Conservation (phyloP, 176 grass and related monocot genomes). For the Aegilops sharonensis region DNA sequence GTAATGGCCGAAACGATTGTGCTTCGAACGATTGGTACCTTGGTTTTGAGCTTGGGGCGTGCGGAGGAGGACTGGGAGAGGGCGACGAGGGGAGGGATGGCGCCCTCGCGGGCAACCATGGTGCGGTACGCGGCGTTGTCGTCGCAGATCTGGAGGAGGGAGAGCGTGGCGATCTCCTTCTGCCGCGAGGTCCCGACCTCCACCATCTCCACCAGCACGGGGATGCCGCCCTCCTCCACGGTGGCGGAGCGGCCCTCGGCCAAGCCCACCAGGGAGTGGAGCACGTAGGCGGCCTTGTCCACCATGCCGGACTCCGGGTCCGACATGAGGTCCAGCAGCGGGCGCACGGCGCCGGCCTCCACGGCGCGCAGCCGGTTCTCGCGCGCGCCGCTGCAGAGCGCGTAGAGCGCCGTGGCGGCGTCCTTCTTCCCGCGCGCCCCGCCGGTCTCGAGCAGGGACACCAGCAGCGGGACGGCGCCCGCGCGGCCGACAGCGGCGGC, state of each 20-base stretch:
- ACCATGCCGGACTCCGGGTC: slow-evolving; percentile 88
- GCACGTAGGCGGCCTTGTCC: slow-evolving; percentile 90
- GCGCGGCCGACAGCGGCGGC: slow-evolving; percentile 57
- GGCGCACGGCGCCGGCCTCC: slow-evolving; percentile 54
- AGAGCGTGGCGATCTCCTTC: slow-evolving; percentile 74
- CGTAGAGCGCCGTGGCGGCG: slow-evolving; percentile 76
- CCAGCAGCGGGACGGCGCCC: slow-evolving; percentile 67
- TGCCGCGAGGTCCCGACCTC: slow-evolving; percentile 61
- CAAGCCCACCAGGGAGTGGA: slow-evolving; percentile 48
- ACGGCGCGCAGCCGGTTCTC: slow-evolving; percentile 71
- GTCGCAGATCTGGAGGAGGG: slow-evolving; percentile 89
- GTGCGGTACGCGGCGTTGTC: slow-evolving; percentile 57
- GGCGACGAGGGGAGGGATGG: slow-evolving; percentile 87
- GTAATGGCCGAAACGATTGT: not conserved
- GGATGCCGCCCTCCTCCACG: slow-evolving; percentile 71
- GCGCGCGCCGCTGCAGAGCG: slow-evolving; percentile 57
- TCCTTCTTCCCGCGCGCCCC: slow-evolving; percentile 81
- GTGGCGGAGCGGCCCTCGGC: slow-evolving; percentile 53
- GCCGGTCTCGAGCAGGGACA: slow-evolving; percentile 75
- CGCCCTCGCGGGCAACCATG: slow-evolving; percentile 91
- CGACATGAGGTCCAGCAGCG: slow-evolving; percentile 83
- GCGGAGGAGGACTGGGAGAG: slow-evolving; percentile 71
- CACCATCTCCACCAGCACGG: slow-evolving; percentile 93
- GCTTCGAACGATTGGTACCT: slow-evolving; percentile 39
- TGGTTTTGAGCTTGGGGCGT: slow-evolving; percentile 62